phyloP scores from a whole-genome alignment of 805 yeast genomes.

The Nakazawaea wickerhamii region DNA sequence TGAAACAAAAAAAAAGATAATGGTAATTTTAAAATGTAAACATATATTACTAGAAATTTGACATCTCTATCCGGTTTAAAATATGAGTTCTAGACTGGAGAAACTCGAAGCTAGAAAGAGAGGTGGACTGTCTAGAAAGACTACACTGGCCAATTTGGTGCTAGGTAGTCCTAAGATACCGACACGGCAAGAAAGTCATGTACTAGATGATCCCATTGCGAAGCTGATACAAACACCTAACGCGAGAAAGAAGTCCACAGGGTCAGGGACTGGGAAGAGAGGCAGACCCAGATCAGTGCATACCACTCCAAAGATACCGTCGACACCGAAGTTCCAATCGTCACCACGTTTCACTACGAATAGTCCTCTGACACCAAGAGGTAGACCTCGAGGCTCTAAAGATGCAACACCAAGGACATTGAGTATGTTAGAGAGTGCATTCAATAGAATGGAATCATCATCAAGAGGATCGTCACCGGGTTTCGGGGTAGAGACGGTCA shows the following conservation, averaged over 20 bases:
- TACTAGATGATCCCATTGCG: not conserved
- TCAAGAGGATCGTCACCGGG: not conserved
- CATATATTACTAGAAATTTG: too few species aligned
- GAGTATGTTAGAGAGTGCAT: not conserved
- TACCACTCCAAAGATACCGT: not conserved
- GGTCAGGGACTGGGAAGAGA: too few species aligned
- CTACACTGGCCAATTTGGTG: slow-evolving; percentile 22
- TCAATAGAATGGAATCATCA: slow-evolving; percentile 4
- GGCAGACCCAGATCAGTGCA: too few species aligned
- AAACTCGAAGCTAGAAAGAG: slow-evolving; percentile 23
- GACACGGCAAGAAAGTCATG: too few species aligned
- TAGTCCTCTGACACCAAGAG: not conserved
- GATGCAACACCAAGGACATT: not conserved
- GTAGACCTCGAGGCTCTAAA: not conserved
- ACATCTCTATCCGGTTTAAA: too few species aligned
- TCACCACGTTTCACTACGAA: not conserved
- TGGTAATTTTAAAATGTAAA: not conserved
- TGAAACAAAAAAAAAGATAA: not conserved
- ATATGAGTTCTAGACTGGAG: slow-evolving; percentile 6
- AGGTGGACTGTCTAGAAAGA: slow-evolving; percentile 24
- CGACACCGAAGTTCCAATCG: not conserved
- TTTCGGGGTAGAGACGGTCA: slow-evolving; percentile 1
- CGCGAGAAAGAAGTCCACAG: not conserved
- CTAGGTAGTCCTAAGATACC: slow-evolving; percentile 18
- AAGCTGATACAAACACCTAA: not conserved